These are phyloP conservation scores for Populus simonii DNA, from an alignment of 345 rosid genomes.

Conservation along the genomic window DNA sequence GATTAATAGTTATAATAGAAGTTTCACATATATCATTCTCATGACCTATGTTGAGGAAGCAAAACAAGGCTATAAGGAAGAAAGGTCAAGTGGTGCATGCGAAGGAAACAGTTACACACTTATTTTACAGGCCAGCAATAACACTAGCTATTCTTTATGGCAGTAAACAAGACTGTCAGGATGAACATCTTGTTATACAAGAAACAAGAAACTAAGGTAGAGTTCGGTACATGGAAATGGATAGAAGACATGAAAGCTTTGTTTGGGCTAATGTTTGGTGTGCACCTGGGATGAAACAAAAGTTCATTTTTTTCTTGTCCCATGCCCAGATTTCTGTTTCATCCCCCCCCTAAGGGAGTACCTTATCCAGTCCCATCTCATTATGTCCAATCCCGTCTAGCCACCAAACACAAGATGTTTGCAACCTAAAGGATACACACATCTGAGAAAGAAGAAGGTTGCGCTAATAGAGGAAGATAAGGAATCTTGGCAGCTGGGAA, in stretches of 20 bases:
- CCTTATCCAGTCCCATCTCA: too few species aligned
- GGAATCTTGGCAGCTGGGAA: too few species aligned
- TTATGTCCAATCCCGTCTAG: too few species aligned
- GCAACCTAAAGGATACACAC: too few species aligned
- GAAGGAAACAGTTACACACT: neutral
- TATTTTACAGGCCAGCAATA: neutral
- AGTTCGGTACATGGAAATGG: neutral
- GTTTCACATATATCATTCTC: neutral
- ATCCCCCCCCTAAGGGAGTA: too few species aligned
- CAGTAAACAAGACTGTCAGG: neutral
- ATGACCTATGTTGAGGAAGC: neutral
- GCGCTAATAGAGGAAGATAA: too few species aligned
- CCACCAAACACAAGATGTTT: too few species aligned
- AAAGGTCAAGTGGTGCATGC: neutral
- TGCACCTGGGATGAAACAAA: neutral
- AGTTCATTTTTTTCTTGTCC: neutral
- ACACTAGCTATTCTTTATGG: neutral
- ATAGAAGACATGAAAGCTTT: neutral
- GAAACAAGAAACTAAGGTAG: neutral
- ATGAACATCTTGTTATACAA: neutral
- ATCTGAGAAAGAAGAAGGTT: too few species aligned
- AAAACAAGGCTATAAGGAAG: neutral
- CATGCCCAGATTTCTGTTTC: too few species aligned
- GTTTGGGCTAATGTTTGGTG: neutral
- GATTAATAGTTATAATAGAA: neutral